phyloP scores from a whole-genome alignment of 163 green algal species.

The Prototheca wickerhamii region DNA sequence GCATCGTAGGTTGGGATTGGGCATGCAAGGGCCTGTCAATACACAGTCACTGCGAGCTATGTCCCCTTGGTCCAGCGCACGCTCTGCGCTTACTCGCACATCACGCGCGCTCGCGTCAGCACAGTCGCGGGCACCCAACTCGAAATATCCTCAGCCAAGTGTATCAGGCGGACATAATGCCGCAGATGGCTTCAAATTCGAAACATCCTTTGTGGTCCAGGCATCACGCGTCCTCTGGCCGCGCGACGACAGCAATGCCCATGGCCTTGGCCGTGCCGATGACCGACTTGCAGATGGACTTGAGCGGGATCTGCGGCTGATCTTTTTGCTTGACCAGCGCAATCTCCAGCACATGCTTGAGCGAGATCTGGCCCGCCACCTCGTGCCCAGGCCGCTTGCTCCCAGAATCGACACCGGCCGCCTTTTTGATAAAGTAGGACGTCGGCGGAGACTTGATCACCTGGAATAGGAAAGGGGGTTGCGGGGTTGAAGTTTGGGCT shows the following conservation, averaged over 20 bases:
- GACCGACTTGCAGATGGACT: slow-evolving; percentile 60
- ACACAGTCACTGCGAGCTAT: no score
- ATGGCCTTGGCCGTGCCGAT: slow-evolving; percentile 71
- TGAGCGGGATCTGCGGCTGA: slow-evolving; percentile 45
- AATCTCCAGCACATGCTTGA: slow-evolving; percentile 86
- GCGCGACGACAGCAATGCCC: slow-evolving; percentile 67
- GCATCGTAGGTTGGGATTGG: no score
- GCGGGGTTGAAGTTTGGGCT: not conserved
- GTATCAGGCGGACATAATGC: no score
- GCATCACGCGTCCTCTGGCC: slow-evolving; percentile 20
- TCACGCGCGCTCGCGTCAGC: no score
- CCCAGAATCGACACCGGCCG: slow-evolving; percentile 49
- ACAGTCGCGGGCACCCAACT: no score
- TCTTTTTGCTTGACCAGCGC: slow-evolving; percentile 68
- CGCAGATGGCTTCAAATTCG: no score
- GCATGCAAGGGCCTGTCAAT: no score
- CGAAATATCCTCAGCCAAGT: no score
- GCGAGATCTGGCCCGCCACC: slow-evolving; percentile 51
- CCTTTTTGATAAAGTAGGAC: slow-evolving; percentile 81
- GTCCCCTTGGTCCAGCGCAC: no score
- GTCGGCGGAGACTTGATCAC: slow-evolving; percentile 63
- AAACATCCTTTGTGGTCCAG: no score
- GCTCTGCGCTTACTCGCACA: no score
- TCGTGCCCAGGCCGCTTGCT: slow-evolving; percentile 65
- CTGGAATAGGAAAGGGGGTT: slow-evolving; percentile 8